Conservation (phyloP, 1,284 basidiomycete genomes). For the Gomphus bonarii region DNA sequence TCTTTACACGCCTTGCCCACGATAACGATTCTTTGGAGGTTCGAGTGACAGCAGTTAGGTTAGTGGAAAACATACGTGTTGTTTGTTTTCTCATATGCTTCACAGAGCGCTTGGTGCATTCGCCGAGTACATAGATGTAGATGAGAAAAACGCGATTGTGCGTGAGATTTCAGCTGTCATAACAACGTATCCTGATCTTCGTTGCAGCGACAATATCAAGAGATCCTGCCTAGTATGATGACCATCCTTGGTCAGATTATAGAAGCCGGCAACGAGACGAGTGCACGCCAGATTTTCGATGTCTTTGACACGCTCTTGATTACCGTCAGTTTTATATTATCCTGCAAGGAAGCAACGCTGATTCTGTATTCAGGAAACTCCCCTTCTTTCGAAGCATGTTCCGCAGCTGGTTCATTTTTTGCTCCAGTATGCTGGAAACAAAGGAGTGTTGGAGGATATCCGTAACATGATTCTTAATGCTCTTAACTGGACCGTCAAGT, state of each 20-base stretch:
- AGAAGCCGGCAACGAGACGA: slow-evolving; percentile 72
- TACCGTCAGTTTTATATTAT: slow-evolving; percentile 41
- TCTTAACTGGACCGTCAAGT: slow-evolving; percentile 92
- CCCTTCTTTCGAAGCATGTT: slow-evolving; percentile 84
- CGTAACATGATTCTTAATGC: slow-evolving; percentile 91
- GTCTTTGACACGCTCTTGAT: slow-evolving; percentile 94
- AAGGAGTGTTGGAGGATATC: slow-evolving; percentile 68
- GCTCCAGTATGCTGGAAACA: slow-evolving; percentile 77
- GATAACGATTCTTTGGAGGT: slow-evolving; percentile 91
- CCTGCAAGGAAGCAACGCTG: neutral
- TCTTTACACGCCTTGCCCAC: slow-evolving; percentile 70
- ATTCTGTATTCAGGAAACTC: slow-evolving; percentile 66
- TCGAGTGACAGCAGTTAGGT: slow-evolving; percentile 83
- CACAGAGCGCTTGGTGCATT: slow-evolving; percentile 80
- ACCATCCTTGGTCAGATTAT: slow-evolving; percentile 83
- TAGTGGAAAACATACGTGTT: slow-evolving; percentile 14
- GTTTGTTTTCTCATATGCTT: slow-evolving; percentile 6
- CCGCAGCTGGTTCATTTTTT: slow-evolving; percentile 87
- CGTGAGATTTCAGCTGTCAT: slow-evolving; percentile 21
- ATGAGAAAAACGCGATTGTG: slow-evolving; percentile 84
- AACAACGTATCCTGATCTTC: neutral
- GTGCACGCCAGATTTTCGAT: slow-evolving; percentile 87
- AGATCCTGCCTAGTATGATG: slow-evolving; percentile 84
- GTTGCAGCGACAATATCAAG: slow-evolving; percentile 77
- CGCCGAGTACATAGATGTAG: slow-evolving; percentile 86